Base-by-base conservation (phyloP, 164 flowering plant species). In the Litsea cubeba region DNA sequence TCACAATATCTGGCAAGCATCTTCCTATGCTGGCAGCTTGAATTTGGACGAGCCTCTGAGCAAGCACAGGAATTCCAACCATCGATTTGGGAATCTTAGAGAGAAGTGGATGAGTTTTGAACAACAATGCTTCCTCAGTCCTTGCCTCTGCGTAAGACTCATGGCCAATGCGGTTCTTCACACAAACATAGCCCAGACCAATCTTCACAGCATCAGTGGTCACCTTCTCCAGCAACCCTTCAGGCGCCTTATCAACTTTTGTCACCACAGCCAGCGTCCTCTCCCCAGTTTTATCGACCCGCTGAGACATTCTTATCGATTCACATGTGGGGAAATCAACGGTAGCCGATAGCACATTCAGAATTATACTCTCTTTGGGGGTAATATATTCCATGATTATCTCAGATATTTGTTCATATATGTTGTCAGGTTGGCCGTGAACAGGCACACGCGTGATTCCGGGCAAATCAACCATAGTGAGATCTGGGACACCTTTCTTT, bases 261-360 rank as follows among this genome's bases (percentile, higher is more conserved):
- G 87, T 86, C 1, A 86, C 88, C 1, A 84, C 89, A 12, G 85
- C 87, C 1, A 84, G 79, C 12, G 86, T 86, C 73, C 89, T 66
- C 64, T 79, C 68, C 2, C 88, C 89, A 6, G 82, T 72, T 22
- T 71, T 81, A 32, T 83, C 89, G 3, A 83, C 89, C 0, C 40
- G 62, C 74, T 86, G 89, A 0, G 89, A 86, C 89, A 84, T 86
- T 32, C 84, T 68, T 18, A 85, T 87, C 1, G 90, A 87, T 76
- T 87, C 90, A 68, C 88, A 87, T 0, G 88, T 87, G 0, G 88
- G 26, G 32, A 87, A 87, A 69, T 87, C 89, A 7, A 86, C 86
- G 5, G 81, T 73, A 0, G 87, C 86, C 0, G 89, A 84, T 2
- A 84, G 25, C 0, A 86, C 89, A 68, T 86, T 86, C 26, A 86